These are phyloP conservation scores for Colletotrichum sp. DNA, from an alignment of 2,329 filamentous ascomycete genomes.

Conservation along the genomic window DNA sequence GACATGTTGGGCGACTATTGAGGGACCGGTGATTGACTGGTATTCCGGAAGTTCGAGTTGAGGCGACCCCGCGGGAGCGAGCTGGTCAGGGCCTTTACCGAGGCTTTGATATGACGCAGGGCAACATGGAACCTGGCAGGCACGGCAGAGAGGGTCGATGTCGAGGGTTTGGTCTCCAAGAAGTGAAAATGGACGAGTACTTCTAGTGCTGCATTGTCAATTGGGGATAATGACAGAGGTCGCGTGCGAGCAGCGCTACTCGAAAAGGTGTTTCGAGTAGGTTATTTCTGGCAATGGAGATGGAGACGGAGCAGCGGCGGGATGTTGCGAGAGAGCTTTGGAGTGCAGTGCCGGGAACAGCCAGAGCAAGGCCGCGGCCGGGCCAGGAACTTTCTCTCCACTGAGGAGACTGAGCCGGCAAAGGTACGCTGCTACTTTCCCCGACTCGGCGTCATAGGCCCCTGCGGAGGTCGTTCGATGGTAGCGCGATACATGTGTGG, in stretches of 20 bases:
- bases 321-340: neutral
- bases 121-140: slow-evolving; percentile 20
- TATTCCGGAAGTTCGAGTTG: slow-evolving; percentile 7
- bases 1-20: slow-evolving; percentile 67
- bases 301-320: slow-evolving; percentile 1
- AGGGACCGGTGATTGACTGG: slow-evolving; percentile 16
- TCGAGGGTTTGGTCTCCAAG: neutral
- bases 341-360: slow-evolving; percentile 15
- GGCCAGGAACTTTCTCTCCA: slow-evolving; percentile 13
- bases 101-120: slow-evolving; percentile 25
- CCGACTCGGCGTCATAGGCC: slow-evolving; percentile 16
- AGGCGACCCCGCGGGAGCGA: slow-evolving; percentile 23
- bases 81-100: slow-evolving; percentile 21
- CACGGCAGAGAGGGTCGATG: neutral
- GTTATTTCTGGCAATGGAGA: slow-evolving; percentile 21
- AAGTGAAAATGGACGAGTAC: neutral
- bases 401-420: slow-evolving; percentile 6
- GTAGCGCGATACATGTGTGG: slow-evolving; percentile 10
- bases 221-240: neutral
- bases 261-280: slow-evolving; percentile 10
- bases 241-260: slow-evolving; percentile 3
- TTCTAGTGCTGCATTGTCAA: slow-evolving; percentile 17
- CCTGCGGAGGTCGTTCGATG: slow-evolving; percentile 15
- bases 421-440: slow-evolving; percentile 13
- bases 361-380: slow-evolving; percentile 11